Evolutionary conservation across 345 rosid species (phyloP).

Genomic region (Camelina neglecta): DNA sequence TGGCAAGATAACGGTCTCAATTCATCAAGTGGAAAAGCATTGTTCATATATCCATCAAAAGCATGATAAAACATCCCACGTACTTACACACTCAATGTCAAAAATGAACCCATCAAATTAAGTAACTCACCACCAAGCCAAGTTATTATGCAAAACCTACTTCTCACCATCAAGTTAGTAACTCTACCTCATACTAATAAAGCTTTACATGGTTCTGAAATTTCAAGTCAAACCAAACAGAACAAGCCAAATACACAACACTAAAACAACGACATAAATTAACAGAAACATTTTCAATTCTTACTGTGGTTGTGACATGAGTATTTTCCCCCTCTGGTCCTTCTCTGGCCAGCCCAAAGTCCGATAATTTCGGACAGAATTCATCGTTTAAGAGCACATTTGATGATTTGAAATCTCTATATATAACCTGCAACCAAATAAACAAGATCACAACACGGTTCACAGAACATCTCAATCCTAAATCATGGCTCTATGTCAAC

Average conservation of each 20-base stretch:
- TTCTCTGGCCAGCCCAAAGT: conserved; percentile 93
- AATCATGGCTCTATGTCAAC: not conserved
- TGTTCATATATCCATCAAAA: conserved; percentile 92
- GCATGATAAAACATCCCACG: conserved; percentile 99
- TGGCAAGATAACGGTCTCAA: conserved; percentile 82
- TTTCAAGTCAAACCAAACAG: not conserved
- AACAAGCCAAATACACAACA: not conserved
- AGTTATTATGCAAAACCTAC: conserved; percentile 1
- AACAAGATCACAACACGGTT: not conserved
- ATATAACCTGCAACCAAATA: conserved; percentile 63
- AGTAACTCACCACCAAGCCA: conserved; percentile 5
- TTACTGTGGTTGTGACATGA: conserved; percentile 91
- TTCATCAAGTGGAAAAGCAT: conserved; percentile 96
- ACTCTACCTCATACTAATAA: too few species aligned
- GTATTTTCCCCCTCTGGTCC: conserved; percentile 78
- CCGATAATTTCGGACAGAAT: conserved; percentile 78
- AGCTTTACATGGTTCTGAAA: too few species aligned
- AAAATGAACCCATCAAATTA: not conserved
- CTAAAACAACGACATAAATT: not conserved
- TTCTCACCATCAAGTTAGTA: not conserved
- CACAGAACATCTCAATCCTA: conserved; percentile 10
- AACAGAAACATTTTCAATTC: conserved; percentile 35
- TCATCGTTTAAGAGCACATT: conserved; percentile 75
- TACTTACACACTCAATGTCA: conserved; percentile 53
- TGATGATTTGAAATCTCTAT: conserved; percentile 81